These are phyloP conservation scores for Rhizoclosmatium sp. DNA, from an alignment of 192 early-diverging fungal species.

Conservation along the genomic window DNA sequence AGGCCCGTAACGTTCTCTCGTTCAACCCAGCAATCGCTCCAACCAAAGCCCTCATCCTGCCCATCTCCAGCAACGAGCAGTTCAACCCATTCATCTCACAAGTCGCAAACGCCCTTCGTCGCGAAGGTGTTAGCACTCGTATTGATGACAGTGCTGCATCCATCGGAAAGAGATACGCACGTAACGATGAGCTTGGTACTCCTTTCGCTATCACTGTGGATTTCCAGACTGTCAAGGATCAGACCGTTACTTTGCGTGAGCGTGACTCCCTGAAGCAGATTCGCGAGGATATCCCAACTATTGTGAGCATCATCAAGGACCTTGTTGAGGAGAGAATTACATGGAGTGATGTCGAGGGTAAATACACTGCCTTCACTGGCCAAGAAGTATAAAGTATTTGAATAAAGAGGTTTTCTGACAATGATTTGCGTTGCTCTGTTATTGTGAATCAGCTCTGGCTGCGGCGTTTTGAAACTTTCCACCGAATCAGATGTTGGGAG, in stretches of 20 bases:
- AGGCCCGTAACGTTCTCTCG: constrained; percentile 86
- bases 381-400: constrained; percentile 49
- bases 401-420: no score
- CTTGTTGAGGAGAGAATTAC: constrained; percentile 75
- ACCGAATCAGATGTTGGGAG: no score
- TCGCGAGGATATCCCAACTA: constrained; percentile 71
- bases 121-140: constrained; percentile 77
- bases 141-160: constrained; percentile 88
- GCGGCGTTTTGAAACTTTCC: no score
- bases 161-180: constrained; percentile 95
- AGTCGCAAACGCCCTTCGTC: constrained; percentile 71
- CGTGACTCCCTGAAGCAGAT: constrained; percentile 97
- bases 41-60: constrained; percentile 91
- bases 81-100: constrained; percentile 76
- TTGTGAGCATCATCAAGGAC: constrained; percentile 78
- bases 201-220: constrained; percentile 98
- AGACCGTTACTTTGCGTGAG: constrained; percentile 94
- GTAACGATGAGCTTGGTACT: constrained; percentile 98
- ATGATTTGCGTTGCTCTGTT: no score
- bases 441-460: no score
- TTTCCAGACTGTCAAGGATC: constrained; percentile 95
- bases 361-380: constrained; percentile 73
- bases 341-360: constrained; percentile 74
- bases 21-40: constrained; percentile 94
- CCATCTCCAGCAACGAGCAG: constrained; percentile 77